Base-by-base conservation (phyloP, 805 yeast species). In the Pichia nakasei region DNA sequence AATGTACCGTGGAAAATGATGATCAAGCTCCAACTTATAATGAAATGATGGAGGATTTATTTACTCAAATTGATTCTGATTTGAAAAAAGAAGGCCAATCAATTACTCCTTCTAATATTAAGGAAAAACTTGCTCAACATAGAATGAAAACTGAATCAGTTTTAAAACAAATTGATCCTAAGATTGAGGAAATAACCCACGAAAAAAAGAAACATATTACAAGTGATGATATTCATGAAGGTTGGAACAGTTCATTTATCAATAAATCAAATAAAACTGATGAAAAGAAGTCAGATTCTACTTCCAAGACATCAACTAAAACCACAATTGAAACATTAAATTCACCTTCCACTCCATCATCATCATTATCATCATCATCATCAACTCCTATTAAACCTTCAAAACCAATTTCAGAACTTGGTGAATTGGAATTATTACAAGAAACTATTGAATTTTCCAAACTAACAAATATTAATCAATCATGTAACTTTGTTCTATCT, bases 31-130 rank as follows among this genome's bases (percentile, higher is more conserved):
- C 88, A 20, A 75, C 88, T 2, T 89, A 85, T 58, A 84, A 82
- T 58, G 97, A 88, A 56, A 89, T 91, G 97, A 78, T 91, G 40
- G 95, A 85, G 60, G 95, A 87, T 60, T 70, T 94, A 54, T 75
- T 91, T 53, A 73, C 73, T n/a, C 96, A 87, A 59, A 69, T 89
- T 50, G 75, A 70, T 38, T 74, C 70, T 17, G 93, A 86, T 54
- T 61, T 76, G 19, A 62, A 61, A 41, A 72, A 70, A 48, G 75
- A 64, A 35, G 66, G 67, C 22, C 74, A 75, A 41, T 73, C 75
- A 4, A 65, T 66, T 0, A 58, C 62, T 4, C 67, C 63, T 1
- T 60, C 60, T 29, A 55, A 68, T 33, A 52, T 69, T 15, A 58
- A 67, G 21, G 61, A 63, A 44, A 68, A 73, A 59, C 58, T 77